Base-by-base conservation (phyloP, 768 basidiomycete genomes). In the Leccinum subgranulosum region DNA sequence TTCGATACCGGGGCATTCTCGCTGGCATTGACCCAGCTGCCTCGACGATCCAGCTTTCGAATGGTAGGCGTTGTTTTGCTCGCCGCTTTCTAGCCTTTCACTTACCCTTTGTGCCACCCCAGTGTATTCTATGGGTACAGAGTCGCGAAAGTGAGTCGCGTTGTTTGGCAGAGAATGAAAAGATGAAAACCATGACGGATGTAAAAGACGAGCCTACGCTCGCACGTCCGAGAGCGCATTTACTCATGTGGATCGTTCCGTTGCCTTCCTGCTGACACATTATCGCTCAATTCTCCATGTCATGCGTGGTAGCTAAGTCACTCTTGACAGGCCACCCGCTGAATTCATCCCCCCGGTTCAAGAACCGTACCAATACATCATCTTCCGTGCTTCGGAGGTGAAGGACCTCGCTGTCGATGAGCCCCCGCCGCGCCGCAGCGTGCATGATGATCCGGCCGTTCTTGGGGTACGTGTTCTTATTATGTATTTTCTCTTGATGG, bases 121-220 rank as follows among this genome's bases (percentile, higher is more conserved):
- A 76, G 92, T 94, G 41, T 92, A 80, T 69, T 93, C 91, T 41
- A 91, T 93, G 90, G 92, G 92, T 36, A 94, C 92, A 2, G 92
- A 94, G 72, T 78, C 84, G 58, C 83, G 92, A 68, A 84, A 88
- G 88, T 90, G 73, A 10, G 7, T 43, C 36, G 17, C 19, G 21
- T n/a, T 41, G 15, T 23, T 1, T 0, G 10, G 21, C 31, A n/a
- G 29, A 57, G 50, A 46, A 62, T 28, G 53, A 46, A 63, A 62
- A 64, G 72, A 78, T 75, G 75, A 76, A 73, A 53, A 21, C 49
- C 47, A 73, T 62, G 51, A 58, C 71, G 76, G 76, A 77, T 77
- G 73, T 77, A 71, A 73, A 76, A 74, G 71, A 68, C 53, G 73
- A 74, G 72, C 70, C 49, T 43, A 53, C 28, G 70, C 73, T 74